A percentile compares a stretch with the other conserved stretches of the same genome.
These are phyloP conservation scores for Pseudogymnoascus sp. DNA, from an alignment of 2,329 filamentous ascomycete species.

Conservation along the genomic window DNA sequence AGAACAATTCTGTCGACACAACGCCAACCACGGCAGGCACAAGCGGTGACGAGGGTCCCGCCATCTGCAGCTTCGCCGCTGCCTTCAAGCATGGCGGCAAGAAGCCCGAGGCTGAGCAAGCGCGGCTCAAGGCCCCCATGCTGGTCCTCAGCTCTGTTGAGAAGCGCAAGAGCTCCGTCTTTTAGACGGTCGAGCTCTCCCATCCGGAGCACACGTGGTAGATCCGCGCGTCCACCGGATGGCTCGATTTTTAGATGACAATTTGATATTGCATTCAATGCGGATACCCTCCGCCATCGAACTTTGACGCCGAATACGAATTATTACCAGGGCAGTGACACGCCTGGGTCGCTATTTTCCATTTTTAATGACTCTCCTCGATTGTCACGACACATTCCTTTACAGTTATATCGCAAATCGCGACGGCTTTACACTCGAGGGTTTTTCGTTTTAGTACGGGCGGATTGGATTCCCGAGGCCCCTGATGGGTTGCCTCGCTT, in stretches of 20 bases:
- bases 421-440: conserved; percentile 2
- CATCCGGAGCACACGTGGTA: conserved; percentile 21
- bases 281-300: conserved; percentile 29
- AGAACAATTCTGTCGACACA: conserved; percentile 46
- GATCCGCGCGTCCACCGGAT: conserved; percentile 23
- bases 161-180: conserved; percentile 72
- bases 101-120: conserved; percentile 49
- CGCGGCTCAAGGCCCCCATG: conserved; percentile 74
- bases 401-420: neutral
- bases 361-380: conserved; percentile 9
- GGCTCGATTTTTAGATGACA: conserved; percentile 13
- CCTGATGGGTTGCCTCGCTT: conserved; percentile 1
- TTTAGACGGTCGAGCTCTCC: conserved; percentile 33
- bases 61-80: conserved; percentile 56
- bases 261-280: conserved; percentile 34
- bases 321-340: conserved; percentile 15
- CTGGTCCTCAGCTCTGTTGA: conserved; percentile 82
- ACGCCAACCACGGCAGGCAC: conserved; percentile 55
- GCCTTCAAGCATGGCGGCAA: conserved; percentile 54
- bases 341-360: conserved; percentile 1
- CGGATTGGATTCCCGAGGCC: neutral
- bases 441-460: neutral
- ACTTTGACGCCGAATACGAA: conserved; percentile 27
- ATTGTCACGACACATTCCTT: conserved; percentile 8
- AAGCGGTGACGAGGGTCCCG: conserved; percentile 52